phyloP scores from a whole-genome alignment of 2,329 filamentous ascomycete genomes.

The Pestalotiopsis fici region DNA sequence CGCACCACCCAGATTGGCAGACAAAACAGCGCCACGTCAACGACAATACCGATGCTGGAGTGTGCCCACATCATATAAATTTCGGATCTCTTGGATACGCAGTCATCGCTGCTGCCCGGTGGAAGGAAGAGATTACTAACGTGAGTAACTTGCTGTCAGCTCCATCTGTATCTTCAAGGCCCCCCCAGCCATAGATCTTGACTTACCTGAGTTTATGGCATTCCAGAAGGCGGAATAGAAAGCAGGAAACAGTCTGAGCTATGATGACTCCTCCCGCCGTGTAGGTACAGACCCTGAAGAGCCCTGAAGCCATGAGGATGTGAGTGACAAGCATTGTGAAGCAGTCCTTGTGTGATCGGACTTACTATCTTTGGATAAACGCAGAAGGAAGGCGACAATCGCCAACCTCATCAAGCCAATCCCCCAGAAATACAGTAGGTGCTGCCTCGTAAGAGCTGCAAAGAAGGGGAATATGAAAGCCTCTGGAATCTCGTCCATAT shows the following conservation, averaged over 20 bases:
- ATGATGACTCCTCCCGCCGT: conserved; percentile 11
- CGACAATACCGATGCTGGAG: conserved; percentile 11
- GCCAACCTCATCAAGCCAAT: conserved; percentile 32
- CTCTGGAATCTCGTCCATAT: conserved; percentile 12
- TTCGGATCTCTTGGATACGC: not conserved
- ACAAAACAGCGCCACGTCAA: conserved; percentile 34
- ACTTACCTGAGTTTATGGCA: conserved; percentile 9
- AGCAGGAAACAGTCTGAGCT: conserved; percentile 14
- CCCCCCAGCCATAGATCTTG: not conserved
- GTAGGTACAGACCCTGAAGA: conserved; percentile 10
- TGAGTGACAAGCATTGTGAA: not conserved
- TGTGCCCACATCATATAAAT: conserved; percentile 5
- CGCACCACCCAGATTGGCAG: conserved; percentile 38
- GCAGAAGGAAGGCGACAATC: conserved; percentile 34
- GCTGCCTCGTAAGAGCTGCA: conserved; percentile 19
- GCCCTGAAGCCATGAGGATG: not conserved
- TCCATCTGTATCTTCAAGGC: not conserved
- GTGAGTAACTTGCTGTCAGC: conserved; percentile 6
- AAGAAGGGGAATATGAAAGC: conserved; percentile 13
- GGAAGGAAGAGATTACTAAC: not conserved
- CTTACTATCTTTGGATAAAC: conserved; percentile 35
- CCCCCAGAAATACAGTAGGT: conserved; percentile 29
- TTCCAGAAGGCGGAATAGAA: conserved; percentile 16
- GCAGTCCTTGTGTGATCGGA: not conserved
- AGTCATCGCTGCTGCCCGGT: not conserved